Evolutionary conservation across 2,329 filamentous ascomycete genomes (phyloP).

Genomic region (Phialophora verrucosa): DNA sequence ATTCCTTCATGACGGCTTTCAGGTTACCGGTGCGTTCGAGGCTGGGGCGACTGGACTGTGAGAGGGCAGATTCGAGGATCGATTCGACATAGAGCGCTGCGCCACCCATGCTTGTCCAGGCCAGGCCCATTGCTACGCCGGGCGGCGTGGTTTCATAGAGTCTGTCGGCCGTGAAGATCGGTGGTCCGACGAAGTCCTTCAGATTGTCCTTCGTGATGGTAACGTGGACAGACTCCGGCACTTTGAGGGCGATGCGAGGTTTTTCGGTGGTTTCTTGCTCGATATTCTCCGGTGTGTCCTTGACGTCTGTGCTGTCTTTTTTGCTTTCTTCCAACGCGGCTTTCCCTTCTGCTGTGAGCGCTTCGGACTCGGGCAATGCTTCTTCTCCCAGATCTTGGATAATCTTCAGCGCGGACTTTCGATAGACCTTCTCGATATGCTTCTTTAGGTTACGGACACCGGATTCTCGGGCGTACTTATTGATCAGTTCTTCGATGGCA

Average conservation of each 20-base stretch:
- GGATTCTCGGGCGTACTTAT: conserved; percentile 96
- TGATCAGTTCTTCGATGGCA: conserved; percentile 95
- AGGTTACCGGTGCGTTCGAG: conserved; percentile 94
- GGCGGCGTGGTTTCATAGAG: conserved; percentile 92
- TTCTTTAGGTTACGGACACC: conserved; percentile 98
- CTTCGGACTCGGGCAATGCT: conserved; percentile 77
- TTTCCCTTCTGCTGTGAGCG: conserved; percentile 84
- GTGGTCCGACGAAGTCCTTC: conserved; percentile 95
- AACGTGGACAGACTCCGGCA: conserved; percentile 86
- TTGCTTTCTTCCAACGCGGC: conserved; percentile 72
- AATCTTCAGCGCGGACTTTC: conserved; percentile 96
- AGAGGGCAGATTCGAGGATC: conserved; percentile 84
- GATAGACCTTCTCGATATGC: conserved; percentile 98
- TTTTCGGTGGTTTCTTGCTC: conserved; percentile 65
- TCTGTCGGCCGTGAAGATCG: conserved; percentile 92
- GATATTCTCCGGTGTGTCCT: conserved; percentile 64
- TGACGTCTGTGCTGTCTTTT: conserved; percentile 67
- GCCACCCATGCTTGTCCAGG: conserved; percentile 97
- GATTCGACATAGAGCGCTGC: conserved; percentile 97
- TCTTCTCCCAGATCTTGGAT: conserved; percentile 92
- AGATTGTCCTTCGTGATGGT: conserved; percentile 86
- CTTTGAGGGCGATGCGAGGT: conserved; percentile 76
- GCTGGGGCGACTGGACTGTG: conserved; percentile 73
- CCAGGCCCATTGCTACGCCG: conserved; percentile 95
- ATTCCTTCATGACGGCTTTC: conserved; percentile 98